Base-by-base conservation (phyloP, 225 moss, liverwort and hornwort genomes). In the Marchantia paleacea region DNA sequence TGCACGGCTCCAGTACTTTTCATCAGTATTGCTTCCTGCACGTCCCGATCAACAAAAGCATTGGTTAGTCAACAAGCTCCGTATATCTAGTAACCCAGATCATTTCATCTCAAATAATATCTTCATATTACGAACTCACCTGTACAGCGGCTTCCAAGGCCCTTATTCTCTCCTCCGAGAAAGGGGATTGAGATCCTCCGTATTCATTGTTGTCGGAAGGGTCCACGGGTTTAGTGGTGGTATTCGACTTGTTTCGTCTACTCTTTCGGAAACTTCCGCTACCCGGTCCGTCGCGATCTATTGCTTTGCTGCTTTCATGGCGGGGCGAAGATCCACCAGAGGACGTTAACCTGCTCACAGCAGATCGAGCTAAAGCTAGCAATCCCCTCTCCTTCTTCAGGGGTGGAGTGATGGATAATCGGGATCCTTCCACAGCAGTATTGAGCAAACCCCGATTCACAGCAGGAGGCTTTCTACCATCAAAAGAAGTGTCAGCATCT, bases 1-100 rank as follows among this genome's bases (percentile, higher is more conserved):
- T 90, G 91, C 47, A 96, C 96, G 30, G 94, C 91, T 48, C 93
- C 94, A 75, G 76, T 89, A 81, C 89, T 92, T 80, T 83, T 96
- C 85, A 80, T 90, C 80, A 92, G 85, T 71, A 96, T 71, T 75
- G 77, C 80, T 83, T 92, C 96, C 96, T 94, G 92, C 57, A 87
- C 69, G 7, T 39, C 6, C 48, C 69, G 5, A 39, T 47, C 16
- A 47, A 39, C 13, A 19, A 48, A 15, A 19, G 7, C 10, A 19
- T 3, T 16, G 30, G 48, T 48, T 8, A 48, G 47, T 39, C 39
- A 73, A 57, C 3, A 4, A 9, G 57, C 6, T 57, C 57, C 13
- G 57, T 13, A 9, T 57, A 57, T 19, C 19, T 13, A 13, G 14
- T 57, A 13, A 19, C 14, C 13, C 2, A 57, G 57, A 0, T 57